phyloP scores from a whole-genome alignment of 345 rosid species.

The Sapria himalayana region DNA sequence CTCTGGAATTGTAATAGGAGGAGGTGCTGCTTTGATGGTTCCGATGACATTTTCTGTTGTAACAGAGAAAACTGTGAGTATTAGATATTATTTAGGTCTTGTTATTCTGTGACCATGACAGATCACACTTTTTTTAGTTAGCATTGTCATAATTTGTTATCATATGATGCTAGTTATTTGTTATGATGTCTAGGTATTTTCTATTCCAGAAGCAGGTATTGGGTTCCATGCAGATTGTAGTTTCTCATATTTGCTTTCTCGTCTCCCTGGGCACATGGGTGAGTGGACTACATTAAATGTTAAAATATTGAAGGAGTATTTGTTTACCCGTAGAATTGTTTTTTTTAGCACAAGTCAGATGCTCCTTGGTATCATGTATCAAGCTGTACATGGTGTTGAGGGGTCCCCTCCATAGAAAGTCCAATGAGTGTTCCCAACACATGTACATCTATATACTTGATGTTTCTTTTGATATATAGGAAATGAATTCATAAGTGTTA shows the following conservation, averaged over 20 bases:
- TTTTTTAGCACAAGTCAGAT: not conserved
- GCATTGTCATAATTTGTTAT: too few species aligned
- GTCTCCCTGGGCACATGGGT: slow-evolving; percentile 75
- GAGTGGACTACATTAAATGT: slow-evolving; percentile 11
- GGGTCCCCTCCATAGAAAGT: too few species aligned
- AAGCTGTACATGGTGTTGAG: too few species aligned
- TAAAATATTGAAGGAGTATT: not conserved
- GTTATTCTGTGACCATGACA: too few species aligned
- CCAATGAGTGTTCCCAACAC: too few species aligned
- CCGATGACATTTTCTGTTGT: slow-evolving; percentile 89
- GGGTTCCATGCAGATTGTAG: slow-evolving; percentile 93
- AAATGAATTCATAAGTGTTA: too few species aligned
- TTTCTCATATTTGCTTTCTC: slow-evolving; percentile 72
- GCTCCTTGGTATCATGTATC: not conserved
- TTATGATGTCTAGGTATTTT: slow-evolving; percentile 36
- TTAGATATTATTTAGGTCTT: too few species aligned
- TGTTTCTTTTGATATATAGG: too few species aligned
- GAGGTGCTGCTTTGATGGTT: slow-evolving; percentile 83
- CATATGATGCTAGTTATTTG: too few species aligned
- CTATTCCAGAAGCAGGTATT: slow-evolving; percentile 86
- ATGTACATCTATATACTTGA: too few species aligned
- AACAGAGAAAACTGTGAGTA: slow-evolving; percentile 74
- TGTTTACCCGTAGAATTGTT: not conserved
- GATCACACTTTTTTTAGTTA: too few species aligned
- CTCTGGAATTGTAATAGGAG: slow-evolving; percentile 91